Evolutionary conservation across 2,329 filamentous ascomycete genomes (phyloP), one percentile per base, ranked within the genome.

Genomic region (Clonostachys sp.): DNA sequence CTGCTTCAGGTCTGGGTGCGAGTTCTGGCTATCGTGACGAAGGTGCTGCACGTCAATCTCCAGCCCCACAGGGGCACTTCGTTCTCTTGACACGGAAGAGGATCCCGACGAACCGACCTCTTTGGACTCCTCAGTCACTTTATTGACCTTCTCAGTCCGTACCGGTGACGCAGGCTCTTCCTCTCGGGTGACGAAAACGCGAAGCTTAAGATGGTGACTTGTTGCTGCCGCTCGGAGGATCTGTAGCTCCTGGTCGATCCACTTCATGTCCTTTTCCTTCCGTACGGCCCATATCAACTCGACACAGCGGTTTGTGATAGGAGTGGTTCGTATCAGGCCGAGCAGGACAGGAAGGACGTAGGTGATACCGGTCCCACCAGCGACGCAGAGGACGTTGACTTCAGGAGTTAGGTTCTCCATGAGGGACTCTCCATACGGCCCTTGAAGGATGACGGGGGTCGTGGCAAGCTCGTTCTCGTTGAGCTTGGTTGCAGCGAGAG

Each of bases 201-300:
- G 72, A 40, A 87, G 68, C 12, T 67, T 68, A 44, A 86, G 65
- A 5, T 69, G 61, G 44, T 70, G 65, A 5, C 66, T 67, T 8
- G 58, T 57, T 40, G 55, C 53, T 9, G 53, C 51, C 40, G 65
- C 65, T 5, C 64, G 65, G 10, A 86, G 63, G 7, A 70, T 52
- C 3, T 73, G 66, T 12, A 87, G 63, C 58, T 88, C 84, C 6
- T 66, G 57, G 24, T 65, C 62, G 10, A 87, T 66, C 83, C 84
- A 88, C 17, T 71, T 66, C 14, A 80, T 61, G 51, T 87, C 78
- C 7, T 62, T 59, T 7, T 66, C 65, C 39, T 76, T 73, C 13
- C 82, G 72, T 36, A 87, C 70, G 2, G 78, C 76, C 84, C 84
- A 88, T 48, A 86, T 67, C n/a, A 88, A 74, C 55, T 83, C 77